These are phyloP conservation scores for Megacollybia marginata DNA, from an alignment of 768 basidiomycete genomes.

Conservation along the genomic window DNA sequence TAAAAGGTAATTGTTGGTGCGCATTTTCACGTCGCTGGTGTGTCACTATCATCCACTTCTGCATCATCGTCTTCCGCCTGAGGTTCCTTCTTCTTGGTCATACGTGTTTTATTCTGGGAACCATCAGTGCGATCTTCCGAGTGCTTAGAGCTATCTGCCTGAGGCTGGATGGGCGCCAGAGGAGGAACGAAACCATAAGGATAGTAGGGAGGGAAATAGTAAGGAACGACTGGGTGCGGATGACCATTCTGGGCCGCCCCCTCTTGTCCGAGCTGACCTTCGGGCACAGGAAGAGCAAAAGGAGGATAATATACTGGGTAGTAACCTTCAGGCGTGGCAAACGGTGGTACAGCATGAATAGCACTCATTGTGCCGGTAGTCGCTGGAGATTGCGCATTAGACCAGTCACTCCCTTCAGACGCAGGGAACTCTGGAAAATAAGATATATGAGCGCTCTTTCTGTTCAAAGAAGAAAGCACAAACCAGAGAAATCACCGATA, in stretches of 20 bases:
- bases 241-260: too few relatives aligned
- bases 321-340: conserved; percentile 26
- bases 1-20: not conserved
- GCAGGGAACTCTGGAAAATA: not conserved
- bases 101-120: not conserved
- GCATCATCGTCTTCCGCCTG: not conserved
- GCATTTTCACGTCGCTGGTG: not conserved
- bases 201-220: too few relatives aligned
- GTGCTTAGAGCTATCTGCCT: too few relatives aligned
- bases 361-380: conserved; percentile 6
- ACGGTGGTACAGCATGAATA: not conserved
- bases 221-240: too few relatives aligned
- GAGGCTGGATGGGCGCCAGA: not conserved
- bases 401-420: conserved; percentile 1
- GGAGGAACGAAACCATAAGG: not conserved
- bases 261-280: not conserved
- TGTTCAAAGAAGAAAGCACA: not conserved
- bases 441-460: too few relatives aligned
- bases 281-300: conserved; percentile 25
- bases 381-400: conserved; percentile 9
- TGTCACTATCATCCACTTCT: not conserved
- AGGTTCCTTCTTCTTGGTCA: not conserved
- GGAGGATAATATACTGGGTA: conserved; percentile 26
- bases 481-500: conserved; percentile 6
- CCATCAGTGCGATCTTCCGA: too few relatives aligned